Percentiles rank a stretch among this genome's conserved stretches.
Conservation (phyloP, 176 grass and related monocot genomes). For the Bolboschoenus planiculmis region DNA sequence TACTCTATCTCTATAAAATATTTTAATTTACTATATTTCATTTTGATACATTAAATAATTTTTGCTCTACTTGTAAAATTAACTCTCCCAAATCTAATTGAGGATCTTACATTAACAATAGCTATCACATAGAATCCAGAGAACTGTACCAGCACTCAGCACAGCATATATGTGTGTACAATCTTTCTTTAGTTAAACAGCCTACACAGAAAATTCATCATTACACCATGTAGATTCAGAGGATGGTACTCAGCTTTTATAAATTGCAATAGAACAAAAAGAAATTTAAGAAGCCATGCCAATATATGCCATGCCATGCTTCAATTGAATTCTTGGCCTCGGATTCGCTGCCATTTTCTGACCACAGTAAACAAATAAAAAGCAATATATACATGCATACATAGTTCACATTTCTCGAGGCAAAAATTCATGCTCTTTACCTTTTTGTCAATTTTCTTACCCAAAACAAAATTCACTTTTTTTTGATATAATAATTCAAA, state of each 20-base stretch:
- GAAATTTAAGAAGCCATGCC: constrained; percentile 23
- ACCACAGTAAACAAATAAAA: too few species aligned
- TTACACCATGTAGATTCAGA: constrained; percentile 19
- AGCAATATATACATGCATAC: background rate
- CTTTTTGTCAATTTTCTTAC: background rate
- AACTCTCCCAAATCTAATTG: background rate
- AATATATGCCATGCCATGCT: too few species aligned
- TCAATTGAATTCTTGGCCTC: constrained; percentile 17
- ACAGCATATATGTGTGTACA: too few species aligned
- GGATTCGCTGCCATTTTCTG: constrained; percentile 50
- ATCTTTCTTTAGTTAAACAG: background rate
- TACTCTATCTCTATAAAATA: too few species aligned
- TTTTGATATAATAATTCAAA: too few species aligned
- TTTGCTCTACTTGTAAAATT: too few species aligned
- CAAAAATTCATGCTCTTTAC: background rate
- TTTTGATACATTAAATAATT: too few species aligned
- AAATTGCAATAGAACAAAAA: constrained; percentile 21
- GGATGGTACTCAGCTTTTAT: constrained; percentile 12
- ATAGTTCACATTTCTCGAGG: constrained; percentile 19
- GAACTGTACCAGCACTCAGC: too few species aligned
- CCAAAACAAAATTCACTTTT: background rate
- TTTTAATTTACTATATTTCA: too few species aligned
- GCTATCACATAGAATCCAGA: background rate
- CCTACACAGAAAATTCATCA: constrained; percentile 12
- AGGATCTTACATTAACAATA: background rate